Evolutionary conservation across 163 green algal genomes (phyloP), one percentile per base, ranked within the genome.

Genomic region (Scenedesmus sp.): DNA sequence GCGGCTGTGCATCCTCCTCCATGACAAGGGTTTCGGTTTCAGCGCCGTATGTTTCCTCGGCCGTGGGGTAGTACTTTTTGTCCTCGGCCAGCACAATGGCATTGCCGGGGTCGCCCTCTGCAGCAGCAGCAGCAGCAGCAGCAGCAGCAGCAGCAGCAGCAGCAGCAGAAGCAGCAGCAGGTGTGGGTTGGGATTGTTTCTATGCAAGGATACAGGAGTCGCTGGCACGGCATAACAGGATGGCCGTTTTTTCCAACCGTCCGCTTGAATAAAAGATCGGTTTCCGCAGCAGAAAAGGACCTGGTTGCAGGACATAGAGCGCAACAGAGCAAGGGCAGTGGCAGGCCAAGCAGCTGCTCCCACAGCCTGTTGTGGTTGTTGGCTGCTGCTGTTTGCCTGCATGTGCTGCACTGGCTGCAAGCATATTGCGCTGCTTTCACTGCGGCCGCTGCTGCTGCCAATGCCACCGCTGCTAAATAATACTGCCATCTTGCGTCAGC

Each of bases 61-160:
- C 98, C n/a, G 96, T 97, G 9, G 98, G 97, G 94, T 99, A 99
- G 93, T 99, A 99, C 95, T 99, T 99, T 82, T 99, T 99, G 96
- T 99, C 98, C 93, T 99, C 98, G 52, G 98, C 96, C n/a, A 99
- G 95, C 2, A 99, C 97, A 2, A 99, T 94, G 26, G 95, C 89
- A 59, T 90, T 95, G 62, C 94, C 93, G 34, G 93, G 94, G 8
- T 93, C 94, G 52, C 91, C 94, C 1, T 94, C 87, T 84, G 87
- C 3, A 60, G 20, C 20, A 13, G 57, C 74, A 81, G 46, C 62
- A 79, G 34, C 88, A 93, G 26, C 91, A 26, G 66, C 70, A 79
- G 20, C 23, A 52, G 12, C 70, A 79, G 12, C 23, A n/a, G 0
- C 23, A n/a, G 64, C 64, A 73, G 20, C 10, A 7, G 70, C 70